Evolutionary conservation across 2,329 filamentous ascomycete genomes (phyloP).

Genomic region (Verticillium klebahnii): DNA sequence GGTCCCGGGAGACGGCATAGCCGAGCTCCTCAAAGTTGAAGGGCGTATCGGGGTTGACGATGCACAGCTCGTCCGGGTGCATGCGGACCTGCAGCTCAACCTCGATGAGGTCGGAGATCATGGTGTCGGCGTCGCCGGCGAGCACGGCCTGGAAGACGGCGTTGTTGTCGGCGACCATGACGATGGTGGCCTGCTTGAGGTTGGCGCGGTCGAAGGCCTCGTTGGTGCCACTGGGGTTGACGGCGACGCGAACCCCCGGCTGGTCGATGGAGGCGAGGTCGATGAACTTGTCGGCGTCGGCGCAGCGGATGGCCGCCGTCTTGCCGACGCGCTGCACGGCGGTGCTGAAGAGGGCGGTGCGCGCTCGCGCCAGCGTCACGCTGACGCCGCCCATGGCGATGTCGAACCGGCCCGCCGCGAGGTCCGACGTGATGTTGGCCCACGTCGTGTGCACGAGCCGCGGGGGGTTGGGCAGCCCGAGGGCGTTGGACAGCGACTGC

Average conservation of each 20-base stretch:
- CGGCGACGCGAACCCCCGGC: slow-evolving; percentile 6
- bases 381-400: slow-evolving; percentile 13
- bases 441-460: slow-evolving; percentile 6
- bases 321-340: slow-evolving; percentile 10
- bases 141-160: slow-evolving; percentile 8
- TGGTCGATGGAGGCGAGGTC: slow-evolving; percentile 8
- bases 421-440: slow-evolving; percentile 9
- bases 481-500: slow-evolving; percentile 10
- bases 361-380: slow-evolving; percentile 6
- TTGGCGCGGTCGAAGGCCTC: slow-evolving; percentile 12
- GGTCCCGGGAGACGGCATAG: slow-evolving; percentile 6
- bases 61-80: slow-evolving; percentile 6
- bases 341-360: slow-evolving; percentile 6
- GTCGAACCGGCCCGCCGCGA: slow-evolving; percentile 7
- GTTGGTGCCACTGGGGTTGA: slow-evolving; percentile 10
- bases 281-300: slow-evolving; percentile 7
- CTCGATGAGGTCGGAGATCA: slow-evolving; percentile 11
- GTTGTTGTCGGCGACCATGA: slow-evolving; percentile 10
- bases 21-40: slow-evolving; percentile 12
- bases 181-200: slow-evolving; percentile 5
- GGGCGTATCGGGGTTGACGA: slow-evolving; percentile 5
- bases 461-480: slow-evolving; percentile 6
- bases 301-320: slow-evolving; percentile 9
- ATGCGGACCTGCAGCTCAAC: slow-evolving; percentile 9
- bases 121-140: slow-evolving; percentile 6